phyloP scores from a whole-genome alignment of 78 protist species.

The Dictyostelium firmibasis region DNA sequence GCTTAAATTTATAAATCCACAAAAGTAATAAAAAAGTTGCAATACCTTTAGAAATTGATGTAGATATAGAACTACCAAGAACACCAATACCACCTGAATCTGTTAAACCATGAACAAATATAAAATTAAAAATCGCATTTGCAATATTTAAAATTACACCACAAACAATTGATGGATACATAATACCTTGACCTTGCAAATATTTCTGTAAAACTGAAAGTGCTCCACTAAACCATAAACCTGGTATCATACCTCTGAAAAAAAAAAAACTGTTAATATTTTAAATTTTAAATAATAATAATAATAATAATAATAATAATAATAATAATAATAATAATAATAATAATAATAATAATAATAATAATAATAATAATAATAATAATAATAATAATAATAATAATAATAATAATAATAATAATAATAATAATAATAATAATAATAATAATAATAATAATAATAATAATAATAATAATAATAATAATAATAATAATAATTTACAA shows the following conservation, averaged over 20 bases:
- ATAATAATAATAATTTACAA: neutral
- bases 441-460: neutral
- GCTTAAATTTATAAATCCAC: conserved; percentile 16
- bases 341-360: neutral
- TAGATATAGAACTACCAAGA: conserved; percentile 41
- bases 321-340: neutral
- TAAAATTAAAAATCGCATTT: conserved; percentile 44
- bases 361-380: neutral
- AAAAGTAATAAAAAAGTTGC: neutral
- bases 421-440: neutral
- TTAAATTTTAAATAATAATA: neutral
- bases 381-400: neutral
- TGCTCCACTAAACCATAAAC: conserved; percentile 29
- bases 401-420: neutral
- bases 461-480: neutral
- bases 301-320: neutral
- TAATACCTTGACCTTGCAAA: conserved; percentile 63
- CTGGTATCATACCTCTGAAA: conserved; percentile 45
- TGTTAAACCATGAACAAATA: conserved; percentile 66
- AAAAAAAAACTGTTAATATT: neutral
- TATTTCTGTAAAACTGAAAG: conserved; percentile 58
- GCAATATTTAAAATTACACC: conserved; percentile 58
- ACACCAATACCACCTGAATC: conserved; percentile 35
- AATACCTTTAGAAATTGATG: conserved; percentile 25
- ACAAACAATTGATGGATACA: conserved; percentile 52